Evolutionary conservation across 2,329 filamentous ascomycete genomes (phyloP), one percentile per base, ranked within the genome.

Genomic region (Colletotrichum sp.): DNA sequence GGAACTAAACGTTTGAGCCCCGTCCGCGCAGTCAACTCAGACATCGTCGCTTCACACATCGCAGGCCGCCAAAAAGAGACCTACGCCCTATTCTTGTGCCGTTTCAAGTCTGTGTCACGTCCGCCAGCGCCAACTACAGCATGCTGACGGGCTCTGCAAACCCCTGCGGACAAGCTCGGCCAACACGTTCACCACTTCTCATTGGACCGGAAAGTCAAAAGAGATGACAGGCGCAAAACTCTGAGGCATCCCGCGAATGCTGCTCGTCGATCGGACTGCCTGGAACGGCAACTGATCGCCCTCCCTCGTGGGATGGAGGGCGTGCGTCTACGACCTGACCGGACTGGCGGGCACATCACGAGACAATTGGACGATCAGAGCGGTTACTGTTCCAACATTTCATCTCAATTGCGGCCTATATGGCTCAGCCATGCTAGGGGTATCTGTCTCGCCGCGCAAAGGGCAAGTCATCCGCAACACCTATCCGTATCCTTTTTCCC

Each of bases 361-460:
- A 62, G 15, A 62, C 69, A 55, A 56, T 67, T 56, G 61, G n/a
- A 9, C 24, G 38, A 24, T 36, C 64, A 67, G 26, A 8, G 34
- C 21, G 36, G 26, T 66, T 75, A 65, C 34, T 69, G 69, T 75
- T 69, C 64, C 70, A 68, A 69, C 70, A 36, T 34, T 43, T 34
- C 56, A 66, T 55, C 64, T 71, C 48, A n/a, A 66, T 76, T 69
- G 70, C 58, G 70, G 48, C 58, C 73, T 73, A 65, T 34, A 69
- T 65, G 70, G 73, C 73, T 52, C 73, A 69, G 73, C 73, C 73
- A 76, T 73, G 48, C 64, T 73, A 76, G 70, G 70, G 73, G 70
- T 76, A 76, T 76, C 70, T 65, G 34, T 69, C 64, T 62, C 48
- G 56, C 43, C 58, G 48, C 28, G 12, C 15, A 66, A 69, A 43